Conservation (phyloP, 345 rosid genomes). For the Syzygium aqueum region DNA sequence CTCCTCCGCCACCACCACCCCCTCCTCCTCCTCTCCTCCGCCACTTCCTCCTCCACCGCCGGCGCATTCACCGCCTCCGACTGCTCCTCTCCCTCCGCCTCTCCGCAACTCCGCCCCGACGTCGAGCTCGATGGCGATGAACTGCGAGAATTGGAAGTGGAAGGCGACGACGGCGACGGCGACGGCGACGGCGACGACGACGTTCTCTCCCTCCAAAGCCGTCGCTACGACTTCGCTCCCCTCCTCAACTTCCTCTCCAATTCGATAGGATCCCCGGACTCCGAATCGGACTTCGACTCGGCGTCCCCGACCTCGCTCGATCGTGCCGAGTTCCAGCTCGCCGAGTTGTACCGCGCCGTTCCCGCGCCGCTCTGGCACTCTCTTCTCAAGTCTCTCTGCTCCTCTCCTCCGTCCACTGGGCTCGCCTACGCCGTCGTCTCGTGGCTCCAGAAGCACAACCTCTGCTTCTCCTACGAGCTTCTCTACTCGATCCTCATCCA, state of each 20-base stretch:
- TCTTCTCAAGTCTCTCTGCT: conserved; percentile 52
- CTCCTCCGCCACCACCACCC: conserved; percentile 20
- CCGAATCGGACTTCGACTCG: conserved; percentile 16
- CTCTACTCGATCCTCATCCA: conserved; percentile 88
- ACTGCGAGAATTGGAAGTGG: background rate
- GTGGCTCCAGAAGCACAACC: conserved; percentile 84
- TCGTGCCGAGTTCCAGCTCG: conserved; percentile 54
- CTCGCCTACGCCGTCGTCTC: conserved; percentile 80
- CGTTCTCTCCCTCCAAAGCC: conserved; percentile 31
- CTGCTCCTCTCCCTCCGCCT: background rate
- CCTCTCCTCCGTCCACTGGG: conserved; percentile 44
- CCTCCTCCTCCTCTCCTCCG: conserved; percentile 9
- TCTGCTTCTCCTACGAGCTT: conserved; percentile 91
- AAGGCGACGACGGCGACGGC: conserved; percentile 16
- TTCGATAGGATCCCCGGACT: conserved; percentile 3
- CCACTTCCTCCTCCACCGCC: conserved; percentile 10
- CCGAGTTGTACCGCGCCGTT: conserved; percentile 74
- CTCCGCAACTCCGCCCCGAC: background rate
- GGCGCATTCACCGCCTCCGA: conserved; percentile 1
- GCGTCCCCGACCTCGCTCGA: conserved; percentile 40
- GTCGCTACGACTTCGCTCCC: conserved; percentile 67
- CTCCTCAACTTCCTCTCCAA: conserved; percentile 58
- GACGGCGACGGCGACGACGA: conserved; percentile 19
- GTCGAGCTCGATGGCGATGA: background rate
- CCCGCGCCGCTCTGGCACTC: conserved; percentile 94